phyloP scores from a whole-genome alignment of 768 basidiomycete species.

The Suillus tomentosus region DNA sequence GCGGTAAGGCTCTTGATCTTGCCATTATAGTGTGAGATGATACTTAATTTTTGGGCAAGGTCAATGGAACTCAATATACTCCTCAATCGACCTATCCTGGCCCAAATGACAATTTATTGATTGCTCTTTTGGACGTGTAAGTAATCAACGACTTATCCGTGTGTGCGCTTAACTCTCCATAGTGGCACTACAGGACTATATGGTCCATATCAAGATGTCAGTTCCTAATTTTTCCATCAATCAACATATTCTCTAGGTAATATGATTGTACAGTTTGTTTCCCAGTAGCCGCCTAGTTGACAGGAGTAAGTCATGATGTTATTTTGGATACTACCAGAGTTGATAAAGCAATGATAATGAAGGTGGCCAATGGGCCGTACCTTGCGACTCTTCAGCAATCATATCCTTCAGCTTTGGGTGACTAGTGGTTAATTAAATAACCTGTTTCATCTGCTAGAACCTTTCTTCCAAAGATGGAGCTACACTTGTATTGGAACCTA shows the following conservation, averaged over 20 bases:
- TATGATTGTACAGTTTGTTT: slow-evolving; percentile 61
- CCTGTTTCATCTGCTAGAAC: slow-evolving; percentile 4
- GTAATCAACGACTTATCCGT: slow-evolving; percentile 26
- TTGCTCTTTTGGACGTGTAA: slow-evolving; percentile 77
- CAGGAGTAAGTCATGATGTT: slow-evolving; percentile 36
- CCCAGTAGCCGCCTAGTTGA: slow-evolving; percentile 70
- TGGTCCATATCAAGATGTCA: slow-evolving; percentile 77
- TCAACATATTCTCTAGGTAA: slow-evolving; percentile 50
- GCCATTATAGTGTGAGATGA: not conserved
- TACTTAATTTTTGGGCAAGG: slow-evolving; percentile 39
- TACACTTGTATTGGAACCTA: slow-evolving; percentile 65
- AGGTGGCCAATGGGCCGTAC: slow-evolving; percentile 76
- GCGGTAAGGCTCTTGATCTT: slow-evolving; percentile 41
- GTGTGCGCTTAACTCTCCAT: slow-evolving; percentile 14
- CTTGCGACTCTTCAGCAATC: slow-evolving; percentile 60
- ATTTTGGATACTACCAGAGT: not conserved
- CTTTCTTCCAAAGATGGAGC: slow-evolving; percentile 25
- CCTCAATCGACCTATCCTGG: slow-evolving; percentile 67
- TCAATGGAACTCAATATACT: slow-evolving; percentile 53
- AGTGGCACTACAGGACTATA: slow-evolving; percentile 74
- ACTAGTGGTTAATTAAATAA: slow-evolving; percentile 17
- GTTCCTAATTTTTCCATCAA: slow-evolving; percentile 19
- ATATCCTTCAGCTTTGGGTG: slow-evolving; percentile 75
- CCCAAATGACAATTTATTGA: slow-evolving; percentile 52
- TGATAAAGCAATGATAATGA: slow-evolving; percentile 1